phyloP scores from a whole-genome alignment of 495 filamentous ascomycete species.

The Podospora conica region DNA sequence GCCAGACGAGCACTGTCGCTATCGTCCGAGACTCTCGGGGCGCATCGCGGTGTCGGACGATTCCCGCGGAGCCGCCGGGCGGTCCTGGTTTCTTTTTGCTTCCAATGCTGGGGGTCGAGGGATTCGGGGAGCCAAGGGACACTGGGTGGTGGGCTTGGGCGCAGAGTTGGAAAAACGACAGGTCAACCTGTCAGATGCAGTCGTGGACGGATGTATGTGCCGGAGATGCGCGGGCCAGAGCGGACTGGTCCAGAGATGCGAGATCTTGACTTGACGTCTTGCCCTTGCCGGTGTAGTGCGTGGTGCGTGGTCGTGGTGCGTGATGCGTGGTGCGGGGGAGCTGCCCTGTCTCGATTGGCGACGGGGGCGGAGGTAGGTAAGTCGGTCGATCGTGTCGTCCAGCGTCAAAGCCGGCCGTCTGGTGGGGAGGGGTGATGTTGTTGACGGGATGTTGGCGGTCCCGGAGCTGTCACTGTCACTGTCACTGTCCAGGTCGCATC shows the following conservation, averaged over 20 bases:
- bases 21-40: neutral
- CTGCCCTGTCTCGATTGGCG: neutral
- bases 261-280: neutral
- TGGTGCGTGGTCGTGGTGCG: neutral
- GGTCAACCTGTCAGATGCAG: neutral
- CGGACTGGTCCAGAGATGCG: neutral
- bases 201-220: neutral
- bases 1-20: neutral
- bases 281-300: too few relatives aligned
- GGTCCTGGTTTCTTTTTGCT: neutral
- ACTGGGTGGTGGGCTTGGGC: neutral
- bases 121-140: neutral
- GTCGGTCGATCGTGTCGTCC: too few relatives aligned
- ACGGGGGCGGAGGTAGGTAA: neutral
- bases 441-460: neutral
- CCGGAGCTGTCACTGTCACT: neutral
- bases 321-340: neutral
- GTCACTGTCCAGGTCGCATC: too few relatives aligned
- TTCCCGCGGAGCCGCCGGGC: neutral
- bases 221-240: neutral
- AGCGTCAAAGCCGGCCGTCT: neutral
- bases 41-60: neutral
- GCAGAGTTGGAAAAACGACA: neutral
- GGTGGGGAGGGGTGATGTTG: neutral
- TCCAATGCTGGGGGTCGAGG: neutral